These are phyloP conservation scores for Suillus cothurnatus DNA, from an alignment of 768 basidiomycete genomes.

Conservation along the genomic window DNA sequence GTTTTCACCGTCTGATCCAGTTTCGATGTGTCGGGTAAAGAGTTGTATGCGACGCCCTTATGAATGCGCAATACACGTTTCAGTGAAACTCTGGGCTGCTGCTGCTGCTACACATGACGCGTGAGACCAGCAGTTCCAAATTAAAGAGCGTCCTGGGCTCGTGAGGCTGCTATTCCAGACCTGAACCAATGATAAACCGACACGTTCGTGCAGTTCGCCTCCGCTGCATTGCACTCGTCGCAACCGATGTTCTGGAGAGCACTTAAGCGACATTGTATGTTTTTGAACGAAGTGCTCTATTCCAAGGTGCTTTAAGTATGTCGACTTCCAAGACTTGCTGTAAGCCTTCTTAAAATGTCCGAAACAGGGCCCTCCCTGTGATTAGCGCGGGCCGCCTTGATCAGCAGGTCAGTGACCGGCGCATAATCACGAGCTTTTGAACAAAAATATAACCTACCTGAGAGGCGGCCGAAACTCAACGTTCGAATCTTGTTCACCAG, in stretches of 20 bases:
- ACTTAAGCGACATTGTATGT: neutral
- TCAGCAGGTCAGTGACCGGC: neutral
- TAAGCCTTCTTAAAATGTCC: neutral
- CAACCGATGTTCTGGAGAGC: no score
- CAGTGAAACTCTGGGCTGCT: neutral
- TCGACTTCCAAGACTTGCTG: neutral
- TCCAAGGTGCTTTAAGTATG: neutral
- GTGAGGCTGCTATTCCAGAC: neutral
- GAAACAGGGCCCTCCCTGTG: neutral
- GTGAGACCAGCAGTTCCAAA: neutral
- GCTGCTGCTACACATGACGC: neutral
- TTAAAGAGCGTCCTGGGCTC: neutral
- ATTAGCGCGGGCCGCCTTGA: neutral
- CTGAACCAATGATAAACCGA: neutral
- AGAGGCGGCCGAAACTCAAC: neutral
- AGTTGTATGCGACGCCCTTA: neutral
- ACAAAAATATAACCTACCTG: neutral
- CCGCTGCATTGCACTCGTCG: neutral
- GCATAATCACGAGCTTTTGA: neutral
- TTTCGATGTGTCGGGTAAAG: neutral
- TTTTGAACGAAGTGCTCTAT: neutral
- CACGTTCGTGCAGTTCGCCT: neutral
- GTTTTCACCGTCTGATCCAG: neutral
- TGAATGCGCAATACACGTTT: neutral
- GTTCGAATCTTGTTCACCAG: neutral